These are phyloP conservation scores for Candida vartiovaarae DNA, from an alignment of 805 yeast species.

Conservation along the genomic window DNA sequence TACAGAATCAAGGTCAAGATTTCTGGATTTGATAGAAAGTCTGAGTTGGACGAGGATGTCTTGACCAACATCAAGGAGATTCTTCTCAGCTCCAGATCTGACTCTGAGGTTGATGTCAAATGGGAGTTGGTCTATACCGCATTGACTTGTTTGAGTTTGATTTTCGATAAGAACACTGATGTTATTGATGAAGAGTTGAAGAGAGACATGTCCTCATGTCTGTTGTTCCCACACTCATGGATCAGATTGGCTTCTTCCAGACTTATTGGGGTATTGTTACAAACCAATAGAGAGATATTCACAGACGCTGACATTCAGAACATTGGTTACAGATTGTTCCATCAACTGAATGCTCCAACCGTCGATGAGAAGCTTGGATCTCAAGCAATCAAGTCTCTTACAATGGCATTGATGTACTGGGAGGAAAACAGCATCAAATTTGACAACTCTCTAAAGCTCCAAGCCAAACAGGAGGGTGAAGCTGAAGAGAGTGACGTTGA, in stretches of 20 bases:
- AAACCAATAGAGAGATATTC: conserved; percentile 30
- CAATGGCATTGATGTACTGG: conserved; percentile 58
- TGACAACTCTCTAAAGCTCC: conserved; percentile 14
- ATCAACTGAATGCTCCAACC: conserved; percentile 78
- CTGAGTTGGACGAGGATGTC: conserved; percentile 36
- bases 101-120: conserved; percentile 36
- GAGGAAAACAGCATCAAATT: conserved; percentile 31
- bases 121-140: conserved; percentile 80
- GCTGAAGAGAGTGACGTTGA: conserved; percentile 18
- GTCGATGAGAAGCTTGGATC: conserved; percentile 56
- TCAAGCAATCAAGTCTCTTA: conserved; percentile 61
- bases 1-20: conserved; percentile 54
- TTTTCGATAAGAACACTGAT: conserved; percentile 28
- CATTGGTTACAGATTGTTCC: conserved; percentile 57
- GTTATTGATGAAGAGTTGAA: conserved; percentile 29
- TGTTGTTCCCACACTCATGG: conserved; percentile 90
- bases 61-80: conserved; percentile 27
- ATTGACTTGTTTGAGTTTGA: conserved; percentile 41
- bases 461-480: conserved; percentile 20
- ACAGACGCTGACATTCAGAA: conserved; percentile 50
- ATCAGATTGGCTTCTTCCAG: conserved; percentile 64
- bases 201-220: conserved; percentile 37
- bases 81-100: conserved; percentile 30
- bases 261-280: conserved; percentile 46
- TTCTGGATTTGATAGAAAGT: conserved; percentile 30